These are phyloP conservation scores for Sphaerulina musiva DNA, from an alignment of 2,329 filamentous ascomycete genomes.

Conservation along the genomic window DNA sequence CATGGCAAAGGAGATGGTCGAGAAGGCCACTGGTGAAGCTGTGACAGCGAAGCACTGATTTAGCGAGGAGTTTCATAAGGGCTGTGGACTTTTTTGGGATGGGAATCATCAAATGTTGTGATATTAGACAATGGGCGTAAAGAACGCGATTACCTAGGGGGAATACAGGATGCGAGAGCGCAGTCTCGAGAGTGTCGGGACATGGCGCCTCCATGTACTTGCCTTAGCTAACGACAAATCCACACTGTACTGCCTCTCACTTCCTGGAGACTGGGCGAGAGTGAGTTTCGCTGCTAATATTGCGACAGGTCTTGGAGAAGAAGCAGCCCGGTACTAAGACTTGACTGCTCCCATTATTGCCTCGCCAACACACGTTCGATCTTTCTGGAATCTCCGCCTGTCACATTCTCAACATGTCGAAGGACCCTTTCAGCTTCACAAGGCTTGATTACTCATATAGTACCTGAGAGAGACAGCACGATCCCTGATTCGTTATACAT, in stretches of 20 bases:
- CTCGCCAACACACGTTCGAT: neutral
- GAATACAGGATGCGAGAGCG: neutral
- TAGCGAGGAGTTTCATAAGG: neutral
- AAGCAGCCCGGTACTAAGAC: too few relatives aligned
- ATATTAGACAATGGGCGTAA: neutral
- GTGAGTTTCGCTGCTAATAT: neutral
- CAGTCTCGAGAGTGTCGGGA: neutral
- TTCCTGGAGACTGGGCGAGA: too few relatives aligned
- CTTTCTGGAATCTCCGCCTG: neutral
- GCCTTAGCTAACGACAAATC: neutral
- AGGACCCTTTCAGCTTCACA: too few relatives aligned
- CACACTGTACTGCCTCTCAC: too few relatives aligned
- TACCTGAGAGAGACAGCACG: too few relatives aligned
- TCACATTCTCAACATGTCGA: too few relatives aligned
- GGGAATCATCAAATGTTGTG: neutral
- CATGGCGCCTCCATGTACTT: too few relatives aligned
- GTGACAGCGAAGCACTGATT: conserved; percentile 60
- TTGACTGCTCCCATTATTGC: neutral
- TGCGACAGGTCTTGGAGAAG: neutral
- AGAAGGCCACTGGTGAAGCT: conserved; percentile 57
- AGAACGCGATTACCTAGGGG: neutral
- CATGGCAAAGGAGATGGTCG: conserved; percentile 60
- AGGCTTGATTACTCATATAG: too few relatives aligned
- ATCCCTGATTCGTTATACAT: too few relatives aligned
- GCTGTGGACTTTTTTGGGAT: neutral